Conservation (phyloP, 2,329 filamentous ascomycete genomes). For the Ascocoryne sarcoides region DNA sequence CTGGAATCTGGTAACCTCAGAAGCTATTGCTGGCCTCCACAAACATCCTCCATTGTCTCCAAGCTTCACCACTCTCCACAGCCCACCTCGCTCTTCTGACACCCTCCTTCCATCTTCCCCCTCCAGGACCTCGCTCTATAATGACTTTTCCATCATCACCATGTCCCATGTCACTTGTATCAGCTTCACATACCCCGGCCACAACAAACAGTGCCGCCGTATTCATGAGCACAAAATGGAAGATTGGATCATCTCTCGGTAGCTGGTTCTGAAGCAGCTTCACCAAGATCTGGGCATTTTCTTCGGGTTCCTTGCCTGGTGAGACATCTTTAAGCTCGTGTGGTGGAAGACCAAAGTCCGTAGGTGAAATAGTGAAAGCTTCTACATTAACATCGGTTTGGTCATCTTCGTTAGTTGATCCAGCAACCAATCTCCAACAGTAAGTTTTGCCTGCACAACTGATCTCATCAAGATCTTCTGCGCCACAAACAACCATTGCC, state of each 20-base stretch:
- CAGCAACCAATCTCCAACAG: conserved; percentile 71
- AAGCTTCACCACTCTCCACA: conserved; percentile 77
- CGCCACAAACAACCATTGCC: conserved; percentile 84
- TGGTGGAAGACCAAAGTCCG: conserved; percentile 74
- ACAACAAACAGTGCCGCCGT: conserved; percentile 80
- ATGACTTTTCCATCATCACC: conserved; percentile 77
- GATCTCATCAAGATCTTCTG: conserved; percentile 91
- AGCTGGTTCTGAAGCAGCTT: conserved; percentile 68
- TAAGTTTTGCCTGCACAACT: conserved; percentile 82
- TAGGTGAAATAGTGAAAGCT: conserved; percentile 68
- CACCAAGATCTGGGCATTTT: conserved; percentile 80
- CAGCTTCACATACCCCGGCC: conserved; percentile 77
- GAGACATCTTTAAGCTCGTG: conserved; percentile 73
- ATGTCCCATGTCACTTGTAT: conserved; percentile 68
- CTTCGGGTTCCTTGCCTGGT: conserved; percentile 72
- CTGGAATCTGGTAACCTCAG: conserved; percentile 4
- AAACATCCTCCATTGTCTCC: conserved; percentile 73
- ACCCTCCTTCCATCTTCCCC: conserved; percentile 90
- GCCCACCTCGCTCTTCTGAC: conserved; percentile 81
- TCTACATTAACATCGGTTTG: conserved; percentile 48
- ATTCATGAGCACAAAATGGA: conserved; percentile 93
- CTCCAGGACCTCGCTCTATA: conserved; percentile 73
- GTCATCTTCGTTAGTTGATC: conserved; percentile 32
- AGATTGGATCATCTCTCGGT: conserved; percentile 67
- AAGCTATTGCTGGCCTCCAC: conserved; percentile 56